Percentiles rank a stretch among this genome's conserved stretches.
Evolutionary conservation across 179 eudicot species (phyloP).

Genomic region (Silene noctiflora): DNA sequence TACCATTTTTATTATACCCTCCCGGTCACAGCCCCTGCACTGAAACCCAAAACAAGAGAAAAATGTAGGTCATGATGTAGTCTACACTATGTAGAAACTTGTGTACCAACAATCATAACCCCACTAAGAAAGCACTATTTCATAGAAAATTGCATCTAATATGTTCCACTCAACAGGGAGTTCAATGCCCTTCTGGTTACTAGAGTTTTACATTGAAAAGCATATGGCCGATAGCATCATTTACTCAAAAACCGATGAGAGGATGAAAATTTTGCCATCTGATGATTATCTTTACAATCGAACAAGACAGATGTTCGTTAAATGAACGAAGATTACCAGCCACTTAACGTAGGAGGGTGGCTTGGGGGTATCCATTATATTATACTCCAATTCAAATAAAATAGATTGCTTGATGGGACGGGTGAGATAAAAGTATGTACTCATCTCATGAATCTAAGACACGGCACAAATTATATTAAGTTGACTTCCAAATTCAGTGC

Average conservation of each 20-base stretch:
- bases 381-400: too few relatives aligned
- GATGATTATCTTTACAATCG: not conserved
- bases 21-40: constrained; percentile 84
- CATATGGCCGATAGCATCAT: not conserved
- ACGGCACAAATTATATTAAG: too few relatives aligned
- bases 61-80: too few relatives aligned
- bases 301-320: not conserved
- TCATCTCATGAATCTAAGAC: too few relatives aligned
- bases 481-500: too few relatives aligned
- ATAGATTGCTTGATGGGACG: too few relatives aligned
- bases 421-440: too few relatives aligned
- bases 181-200: too few relatives aligned
- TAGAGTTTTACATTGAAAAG: too few relatives aligned
- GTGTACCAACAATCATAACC: not conserved
- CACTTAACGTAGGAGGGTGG: too few relatives aligned
- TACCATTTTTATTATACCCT: constrained; percentile 64
- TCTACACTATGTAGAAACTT: not conserved
- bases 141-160: not conserved
- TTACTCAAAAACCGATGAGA: not conserved
- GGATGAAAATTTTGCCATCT: not conserved
- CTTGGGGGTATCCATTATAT: too few relatives aligned
- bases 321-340: not conserved
- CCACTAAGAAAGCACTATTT: not conserved
- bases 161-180: too few relatives aligned
- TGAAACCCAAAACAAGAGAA: constrained; percentile 26